Base-by-base conservation (phyloP, 192 early-diverging fungal genomes). In the Podila verticillata region DNA sequence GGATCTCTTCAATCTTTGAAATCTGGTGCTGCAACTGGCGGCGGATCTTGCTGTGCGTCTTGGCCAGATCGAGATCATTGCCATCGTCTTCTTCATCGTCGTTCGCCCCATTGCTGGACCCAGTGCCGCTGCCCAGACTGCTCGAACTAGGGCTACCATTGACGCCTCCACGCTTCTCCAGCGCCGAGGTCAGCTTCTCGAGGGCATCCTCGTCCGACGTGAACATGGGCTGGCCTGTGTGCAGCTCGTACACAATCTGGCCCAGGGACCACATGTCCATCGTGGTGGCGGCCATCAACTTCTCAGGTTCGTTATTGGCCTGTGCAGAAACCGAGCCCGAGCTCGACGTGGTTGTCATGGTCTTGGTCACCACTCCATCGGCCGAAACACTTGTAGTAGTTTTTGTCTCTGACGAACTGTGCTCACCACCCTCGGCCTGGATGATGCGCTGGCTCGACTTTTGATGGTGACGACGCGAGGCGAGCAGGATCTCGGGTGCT, bases 231-330 rank as follows among this genome's bases (percentile, higher is more conserved):
- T 70, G 65, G 19, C 12, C 26, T 7, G 74, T 73, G 20, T 78
- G 71, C 34, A 83, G 65, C 66, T 83, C 82, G 24, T 78, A 83
- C 28, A 83, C 60, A 36, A 78, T 73, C 57, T 73, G 61, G 12
- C 82, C 82, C 35, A 83, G 34, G 0, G 82, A 83, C 82, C 82
- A 83, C 74, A 83, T 83, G 65, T 83, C 82, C 82, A 83, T 83
- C 44, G 70, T 48, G 8, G 66, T 57, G 2, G 49, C 30, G 1
- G 82, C 82, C 39, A 70, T 66, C 58, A 83, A 10, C 60, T 80
- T 72, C 4, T 80, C 77, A 1, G 44, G 5, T 10, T 68, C 70
- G 31, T 20, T 60, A 9, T 44, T 49, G 35, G 39, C 57, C 2
- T 28, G 22, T 12, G 64, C 57, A 0, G 58, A 34, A 4, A 47